Percentiles rank a stretch among this genome's conserved stretches.
Conservation (phyloP, 176 grass and related monocot species). For the Elymus sibiricus region DNA sequence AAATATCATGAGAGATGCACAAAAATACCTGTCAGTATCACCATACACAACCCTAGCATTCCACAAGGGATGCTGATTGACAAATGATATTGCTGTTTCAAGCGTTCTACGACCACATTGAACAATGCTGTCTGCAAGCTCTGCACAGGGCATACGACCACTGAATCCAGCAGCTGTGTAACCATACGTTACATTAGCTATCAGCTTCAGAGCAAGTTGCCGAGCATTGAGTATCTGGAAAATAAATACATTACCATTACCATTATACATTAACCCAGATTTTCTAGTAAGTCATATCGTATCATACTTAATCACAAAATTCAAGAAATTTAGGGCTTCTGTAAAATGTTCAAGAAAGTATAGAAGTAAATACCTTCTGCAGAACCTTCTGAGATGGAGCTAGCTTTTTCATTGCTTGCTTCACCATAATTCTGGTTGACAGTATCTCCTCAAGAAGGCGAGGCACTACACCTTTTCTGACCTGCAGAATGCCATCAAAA, state of each 20-base stretch:
- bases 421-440: constrained; percentile 92
- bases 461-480: constrained; percentile 91
- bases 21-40: constrained; percentile 91
- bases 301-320: constrained; percentile 8
- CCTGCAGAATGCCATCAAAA: constrained; percentile 47
- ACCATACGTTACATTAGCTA: constrained; percentile 97
- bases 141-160: constrained; percentile 96
- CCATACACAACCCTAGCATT: constrained; percentile 97
- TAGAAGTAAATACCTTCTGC: constrained; percentile 59
- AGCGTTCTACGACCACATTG: constrained; percentile 94
- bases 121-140: constrained; percentile 97
- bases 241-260: neutral
- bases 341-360: neutral
- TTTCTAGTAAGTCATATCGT: constrained; percentile 3
- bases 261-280: neutral
- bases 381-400: constrained; percentile 69
- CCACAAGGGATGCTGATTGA: constrained; percentile 80
- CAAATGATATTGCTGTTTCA: constrained; percentile 89
- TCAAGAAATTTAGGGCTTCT: constrained; percentile 7
- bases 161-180: constrained; percentile 97
- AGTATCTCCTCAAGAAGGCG: constrained; percentile 82
- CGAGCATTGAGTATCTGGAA: constrained; percentile 95
- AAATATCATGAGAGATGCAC: constrained; percentile 20
- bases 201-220: constrained; percentile 93
- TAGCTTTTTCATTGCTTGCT: constrained; percentile 94